These are phyloP conservation scores for Cordyceps cicadae DNA, from an alignment of 2,329 filamentous ascomycete species.

Conservation along the genomic window DNA sequence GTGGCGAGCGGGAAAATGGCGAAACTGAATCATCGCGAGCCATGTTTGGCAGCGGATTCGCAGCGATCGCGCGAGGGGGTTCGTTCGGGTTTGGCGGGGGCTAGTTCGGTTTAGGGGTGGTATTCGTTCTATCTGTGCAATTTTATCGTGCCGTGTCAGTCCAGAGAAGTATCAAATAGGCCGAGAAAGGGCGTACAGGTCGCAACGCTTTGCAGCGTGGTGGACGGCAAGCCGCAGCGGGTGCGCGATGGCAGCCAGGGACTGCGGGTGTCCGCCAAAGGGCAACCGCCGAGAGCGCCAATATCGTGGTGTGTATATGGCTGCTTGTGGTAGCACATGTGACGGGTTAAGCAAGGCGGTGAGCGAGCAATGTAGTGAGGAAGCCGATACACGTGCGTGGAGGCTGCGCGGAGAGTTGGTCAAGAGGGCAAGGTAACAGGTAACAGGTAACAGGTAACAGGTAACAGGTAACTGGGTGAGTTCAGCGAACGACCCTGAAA, in stretches of 20 bases:
- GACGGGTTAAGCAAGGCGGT: neutral
- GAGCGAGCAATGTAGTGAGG: neutral
- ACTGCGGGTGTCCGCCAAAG: neutral
- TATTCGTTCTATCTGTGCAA: neutral
- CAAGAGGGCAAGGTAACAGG: neutral
- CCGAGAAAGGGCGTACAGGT: neutral
- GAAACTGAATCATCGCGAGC: conserved; percentile 19
- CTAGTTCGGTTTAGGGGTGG: neutral
- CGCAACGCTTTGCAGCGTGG: neutral
- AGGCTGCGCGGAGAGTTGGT: neutral
- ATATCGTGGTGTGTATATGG: neutral
- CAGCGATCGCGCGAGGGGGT: neutral
- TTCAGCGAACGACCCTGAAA: neutral
- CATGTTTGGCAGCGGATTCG: conserved; percentile 4
- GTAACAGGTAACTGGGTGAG: too few species aligned
- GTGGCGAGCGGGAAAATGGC: conserved; percentile 16
- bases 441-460: too few species aligned
- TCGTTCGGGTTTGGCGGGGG: neutral
- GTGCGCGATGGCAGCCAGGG: neutral
- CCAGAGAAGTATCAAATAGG: neutral
- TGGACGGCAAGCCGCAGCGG: neutral
- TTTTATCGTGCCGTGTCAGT: neutral
- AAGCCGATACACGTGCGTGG: neutral
- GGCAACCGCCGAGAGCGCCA: neutral
- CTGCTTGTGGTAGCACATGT: conserved; percentile 1